Evolutionary conservation across 2,329 filamentous ascomycete genomes (phyloP).

Genomic region (Aspergillaceae sp.): DNA sequence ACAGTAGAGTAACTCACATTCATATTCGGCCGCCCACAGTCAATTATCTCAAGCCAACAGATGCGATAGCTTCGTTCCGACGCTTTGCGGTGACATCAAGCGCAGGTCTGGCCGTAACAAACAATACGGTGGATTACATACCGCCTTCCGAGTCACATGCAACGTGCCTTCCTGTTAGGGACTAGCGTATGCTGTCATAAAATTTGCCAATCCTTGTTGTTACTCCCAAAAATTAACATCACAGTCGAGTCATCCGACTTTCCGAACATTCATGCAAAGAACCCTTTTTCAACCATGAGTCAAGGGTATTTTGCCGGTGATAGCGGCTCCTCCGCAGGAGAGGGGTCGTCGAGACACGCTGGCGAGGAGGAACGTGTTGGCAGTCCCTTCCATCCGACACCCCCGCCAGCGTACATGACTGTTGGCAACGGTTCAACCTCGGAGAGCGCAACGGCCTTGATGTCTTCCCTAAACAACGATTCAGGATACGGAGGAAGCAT

Average conservation of each 20-base stretch:
- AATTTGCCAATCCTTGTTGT: conserved; percentile 8
- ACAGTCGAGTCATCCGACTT: conserved; percentile 9
- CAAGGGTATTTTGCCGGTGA: conserved; percentile 33
- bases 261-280: conserved; percentile 7
- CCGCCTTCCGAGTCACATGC: conserved; percentile 16
- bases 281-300: conserved; percentile 27
- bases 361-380: conserved; percentile 18
- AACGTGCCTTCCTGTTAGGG: conserved; percentile 13
- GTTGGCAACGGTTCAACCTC: conserved; percentile 76
- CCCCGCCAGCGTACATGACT: conserved; percentile 67
- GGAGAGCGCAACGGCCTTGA: conserved; percentile 69
- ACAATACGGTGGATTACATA: not conserved
- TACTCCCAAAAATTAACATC: conserved; percentile 11
- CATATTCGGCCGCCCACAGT: conserved; percentile 19
- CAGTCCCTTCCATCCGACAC: conserved; percentile 21
- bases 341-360: conserved; percentile 27
- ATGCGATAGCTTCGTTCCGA: not conserved
- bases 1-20: conserved; percentile 26
- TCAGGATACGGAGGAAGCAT: conserved; percentile 87
- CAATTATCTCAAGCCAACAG: not conserved
- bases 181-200: conserved; percentile 14
- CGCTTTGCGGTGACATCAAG: conserved; percentile 5
- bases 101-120: not conserved
- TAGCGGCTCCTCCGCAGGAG: conserved; percentile 26
- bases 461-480: conserved; percentile 73